Conservation (phyloP, 1,284 basidiomycete genomes). For the Schizophyllum amplum region DNA sequence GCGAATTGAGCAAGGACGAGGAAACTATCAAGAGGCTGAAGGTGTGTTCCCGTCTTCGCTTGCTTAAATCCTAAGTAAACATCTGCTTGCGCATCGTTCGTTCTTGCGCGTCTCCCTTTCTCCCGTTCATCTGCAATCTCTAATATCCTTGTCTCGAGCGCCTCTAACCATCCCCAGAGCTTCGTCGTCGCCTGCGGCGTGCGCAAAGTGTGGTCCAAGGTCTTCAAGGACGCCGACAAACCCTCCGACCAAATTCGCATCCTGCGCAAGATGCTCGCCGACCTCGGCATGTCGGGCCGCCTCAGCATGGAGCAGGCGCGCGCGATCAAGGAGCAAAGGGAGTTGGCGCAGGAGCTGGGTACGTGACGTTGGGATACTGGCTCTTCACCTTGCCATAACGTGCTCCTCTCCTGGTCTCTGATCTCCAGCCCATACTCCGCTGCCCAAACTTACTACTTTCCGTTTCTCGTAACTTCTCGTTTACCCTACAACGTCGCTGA, state of each 20-base stretch:
- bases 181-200: slow-evolving; percentile 74
- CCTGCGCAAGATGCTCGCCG: slow-evolving; percentile 54
- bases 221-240: slow-evolving; percentile 53
- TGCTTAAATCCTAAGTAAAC: neutral
- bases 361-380: slow-evolving; percentile 17
- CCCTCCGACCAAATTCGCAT: slow-evolving; percentile 59
- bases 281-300: slow-evolving; percentile 76
- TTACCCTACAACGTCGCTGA: neutral
- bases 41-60: slow-evolving; percentile 23
- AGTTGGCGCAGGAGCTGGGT: slow-evolving; percentile 77
- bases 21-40: slow-evolving; percentile 54
- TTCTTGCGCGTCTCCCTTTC: slow-evolving; percentile 1
- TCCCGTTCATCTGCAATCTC: neutral
- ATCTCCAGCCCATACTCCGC: too few species aligned
- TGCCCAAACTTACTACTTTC: too few species aligned
- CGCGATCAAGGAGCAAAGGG: slow-evolving; percentile 59
- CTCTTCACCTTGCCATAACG: neutral
- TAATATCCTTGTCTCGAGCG: too few species aligned
- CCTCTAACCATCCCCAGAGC: slow-evolving; percentile 29
- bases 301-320: slow-evolving; percentile 75
- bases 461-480: too few species aligned
- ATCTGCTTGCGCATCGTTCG: too few species aligned
- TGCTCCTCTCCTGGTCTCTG: neutral
- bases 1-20: slow-evolving; percentile 39
- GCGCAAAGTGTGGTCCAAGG: slow-evolving; percentile 74